Percentiles rank a stretch among this genome's conserved stretches.
phyloP scores from a whole-genome alignment of 2,329 filamentous ascomycete species.

The Aplosporella prunicola region DNA sequence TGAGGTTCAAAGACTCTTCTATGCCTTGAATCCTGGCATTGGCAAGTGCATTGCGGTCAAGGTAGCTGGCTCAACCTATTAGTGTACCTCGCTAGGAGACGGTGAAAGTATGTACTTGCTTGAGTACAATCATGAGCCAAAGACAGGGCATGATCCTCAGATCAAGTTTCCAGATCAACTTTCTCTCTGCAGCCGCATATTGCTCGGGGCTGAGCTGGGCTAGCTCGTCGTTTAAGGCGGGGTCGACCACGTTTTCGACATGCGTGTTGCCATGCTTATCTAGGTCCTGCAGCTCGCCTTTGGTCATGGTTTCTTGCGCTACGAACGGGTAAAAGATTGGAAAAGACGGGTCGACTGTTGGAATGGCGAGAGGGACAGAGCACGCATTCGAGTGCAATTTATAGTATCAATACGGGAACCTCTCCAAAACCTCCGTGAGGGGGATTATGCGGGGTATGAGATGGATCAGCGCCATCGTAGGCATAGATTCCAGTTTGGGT shows the following conservation, averaged over 20 bases:
- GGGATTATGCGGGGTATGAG: too few relatives aligned
- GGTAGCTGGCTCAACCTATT: too few relatives aligned
- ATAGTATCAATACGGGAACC: too few relatives aligned
- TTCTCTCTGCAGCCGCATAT: conserved; percentile 23
- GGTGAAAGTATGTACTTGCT: too few relatives aligned
- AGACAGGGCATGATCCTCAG: conserved; percentile 29
- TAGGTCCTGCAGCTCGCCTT: neutral
- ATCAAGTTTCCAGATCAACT: conserved; percentile 24
- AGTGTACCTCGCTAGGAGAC: too few relatives aligned
- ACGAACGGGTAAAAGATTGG: neutral
- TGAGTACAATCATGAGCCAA: conserved; percentile 31
- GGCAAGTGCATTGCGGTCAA: conserved; percentile 54
- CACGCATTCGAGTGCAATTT: too few relatives aligned
- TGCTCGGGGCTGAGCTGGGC: conserved; percentile 27
- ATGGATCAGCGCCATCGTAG: too few relatives aligned
- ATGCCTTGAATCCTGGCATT: conserved; percentile 55
- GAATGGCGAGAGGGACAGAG: too few relatives aligned
- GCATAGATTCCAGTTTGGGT: too few relatives aligned
- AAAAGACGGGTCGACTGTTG: too few relatives aligned
- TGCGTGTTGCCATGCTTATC: conserved; percentile 4
- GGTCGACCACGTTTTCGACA: conserved; percentile 1
- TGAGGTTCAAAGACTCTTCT: conserved; percentile 33
- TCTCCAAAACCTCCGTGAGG: too few relatives aligned
- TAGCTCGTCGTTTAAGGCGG: conserved; percentile 25
- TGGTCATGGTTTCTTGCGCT: neutral